These are phyloP conservation scores for Inga leiocalycina DNA, from an alignment of 306 rosid genomes.

Conservation along the genomic window DNA sequence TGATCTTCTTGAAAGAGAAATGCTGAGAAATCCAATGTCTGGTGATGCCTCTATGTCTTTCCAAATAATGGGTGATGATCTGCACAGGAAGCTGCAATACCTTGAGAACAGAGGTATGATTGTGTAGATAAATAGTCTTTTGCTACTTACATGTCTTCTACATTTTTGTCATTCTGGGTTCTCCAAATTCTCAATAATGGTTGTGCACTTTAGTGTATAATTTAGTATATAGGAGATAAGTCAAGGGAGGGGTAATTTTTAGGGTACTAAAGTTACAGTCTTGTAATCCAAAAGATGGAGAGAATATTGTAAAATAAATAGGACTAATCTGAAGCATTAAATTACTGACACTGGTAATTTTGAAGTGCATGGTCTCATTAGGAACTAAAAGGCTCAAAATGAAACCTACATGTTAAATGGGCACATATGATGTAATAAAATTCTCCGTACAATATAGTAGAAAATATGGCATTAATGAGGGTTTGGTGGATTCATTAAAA, in stretches of 20 bases:
- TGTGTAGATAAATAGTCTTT: conserved; percentile 14
- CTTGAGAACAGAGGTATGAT: conserved; percentile 82
- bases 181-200: not conserved
- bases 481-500: not conserved
- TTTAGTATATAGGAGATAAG: not conserved
- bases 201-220: not conserved
- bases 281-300: not conserved
- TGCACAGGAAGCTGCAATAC: conserved; percentile 67
- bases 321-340: not conserved
- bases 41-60: conserved; percentile 48
- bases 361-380: not conserved
- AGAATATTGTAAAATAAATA: not conserved
- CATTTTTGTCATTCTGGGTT: not conserved
- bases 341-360: not conserved
- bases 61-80: conserved; percentile 61
- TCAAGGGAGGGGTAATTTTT: not conserved
- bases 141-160: conserved; percentile 12
- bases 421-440: not conserved
- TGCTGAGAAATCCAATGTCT: conserved; percentile 72
- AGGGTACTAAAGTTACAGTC: not conserved
- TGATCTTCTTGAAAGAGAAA: conserved; percentile 87
- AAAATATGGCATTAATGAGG: not conserved
- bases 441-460: not conserved
- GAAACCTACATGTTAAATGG: not conserved
- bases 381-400: not conserved